phyloP scores from a whole-genome alignment of 257 asterid genomes.

The Ilex aquifolium region DNA sequence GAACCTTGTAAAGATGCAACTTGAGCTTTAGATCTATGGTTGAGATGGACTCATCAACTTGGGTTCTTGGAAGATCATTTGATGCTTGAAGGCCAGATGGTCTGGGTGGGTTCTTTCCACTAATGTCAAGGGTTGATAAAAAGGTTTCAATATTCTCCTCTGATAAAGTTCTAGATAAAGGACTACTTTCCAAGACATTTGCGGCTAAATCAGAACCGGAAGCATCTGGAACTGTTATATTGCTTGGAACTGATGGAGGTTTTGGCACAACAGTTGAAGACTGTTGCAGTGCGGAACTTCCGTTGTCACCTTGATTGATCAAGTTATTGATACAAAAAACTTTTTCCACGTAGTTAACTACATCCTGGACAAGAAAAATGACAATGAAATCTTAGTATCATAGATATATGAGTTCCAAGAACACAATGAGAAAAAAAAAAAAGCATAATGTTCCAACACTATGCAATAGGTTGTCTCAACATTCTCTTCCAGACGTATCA shows the following conservation, averaged over 20 bases:
- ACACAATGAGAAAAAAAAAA: background rate
- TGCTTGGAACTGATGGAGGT: constrained; percentile 43
- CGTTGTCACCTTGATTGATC: constrained; percentile 58
- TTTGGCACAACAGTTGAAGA: constrained; percentile 32
- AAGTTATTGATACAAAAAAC: constrained; percentile 51
- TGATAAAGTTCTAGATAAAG: constrained; percentile 57
- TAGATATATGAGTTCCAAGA: background rate
- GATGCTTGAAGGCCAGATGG: constrained; percentile 49
- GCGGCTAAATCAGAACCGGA: constrained; percentile 49
- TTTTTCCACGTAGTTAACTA: constrained; percentile 83
- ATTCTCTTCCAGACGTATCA: no score
- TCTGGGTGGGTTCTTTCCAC: constrained; percentile 42
- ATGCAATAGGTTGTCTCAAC: no score
- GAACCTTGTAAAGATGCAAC: constrained; percentile 79
- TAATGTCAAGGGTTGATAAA: constrained; percentile 56
- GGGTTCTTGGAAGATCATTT: constrained; percentile 47
- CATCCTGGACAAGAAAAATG: constrained; percentile 59
- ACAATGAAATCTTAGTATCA: constrained; percentile 11
- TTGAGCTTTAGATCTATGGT: constrained; percentile 58
- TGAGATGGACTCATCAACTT: constrained; percentile 50
- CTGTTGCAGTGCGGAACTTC: constrained; percentile 45
- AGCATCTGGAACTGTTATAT: constrained; percentile 37
- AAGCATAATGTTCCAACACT: background rate
- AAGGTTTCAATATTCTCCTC: constrained; percentile 82
- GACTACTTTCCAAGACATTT: constrained; percentile 41